Conservation (phyloP, 441 rosid species). For the Melastoma candidum region DNA sequence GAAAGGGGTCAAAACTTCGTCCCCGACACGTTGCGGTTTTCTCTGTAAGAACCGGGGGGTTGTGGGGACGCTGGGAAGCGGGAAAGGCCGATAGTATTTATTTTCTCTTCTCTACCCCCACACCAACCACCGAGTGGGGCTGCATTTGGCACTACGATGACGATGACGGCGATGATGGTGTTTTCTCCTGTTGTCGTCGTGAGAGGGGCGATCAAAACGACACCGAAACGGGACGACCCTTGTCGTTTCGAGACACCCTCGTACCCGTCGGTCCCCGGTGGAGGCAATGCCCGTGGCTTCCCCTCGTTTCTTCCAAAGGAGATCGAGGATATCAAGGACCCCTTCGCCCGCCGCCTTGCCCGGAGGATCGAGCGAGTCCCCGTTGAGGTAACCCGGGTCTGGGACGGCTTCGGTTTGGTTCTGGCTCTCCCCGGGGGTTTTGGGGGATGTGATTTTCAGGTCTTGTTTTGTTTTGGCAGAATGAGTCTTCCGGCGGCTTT, state of each 20-base stretch:
- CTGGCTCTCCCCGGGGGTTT: neutral
- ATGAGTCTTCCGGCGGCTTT: slow-evolving; percentile 22
- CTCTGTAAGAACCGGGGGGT: too few species aligned
- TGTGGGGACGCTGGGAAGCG: too few species aligned
- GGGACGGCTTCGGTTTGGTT: neutral
- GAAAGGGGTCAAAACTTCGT: too few species aligned
- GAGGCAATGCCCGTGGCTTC: slow-evolving; percentile 20
- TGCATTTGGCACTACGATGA: too few species aligned
- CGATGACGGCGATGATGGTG: too few species aligned
- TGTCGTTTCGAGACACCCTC: neutral
- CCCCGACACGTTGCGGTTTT: too few species aligned
- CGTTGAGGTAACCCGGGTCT: slow-evolving; percentile 42
- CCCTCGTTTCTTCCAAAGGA: slow-evolving; percentile 72
- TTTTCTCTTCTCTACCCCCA: too few species aligned
- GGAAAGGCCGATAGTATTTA: too few species aligned
- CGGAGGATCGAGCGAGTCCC: slow-evolving; percentile 56
- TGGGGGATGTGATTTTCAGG: neutral
- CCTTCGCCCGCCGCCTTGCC: slow-evolving; percentile 63
- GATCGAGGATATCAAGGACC: slow-evolving; percentile 63
- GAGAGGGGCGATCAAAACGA: neutral
- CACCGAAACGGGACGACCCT: neutral
- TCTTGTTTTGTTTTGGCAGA: slow-evolving; percentile 22
- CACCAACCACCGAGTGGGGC: too few species aligned
- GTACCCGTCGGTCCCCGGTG: neutral
- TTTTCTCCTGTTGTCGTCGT: too few species aligned